These are phyloP conservation scores for Rhypophila decipiens DNA, from an alignment of 495 filamentous ascomycete species.

Conservation along the genomic window DNA sequence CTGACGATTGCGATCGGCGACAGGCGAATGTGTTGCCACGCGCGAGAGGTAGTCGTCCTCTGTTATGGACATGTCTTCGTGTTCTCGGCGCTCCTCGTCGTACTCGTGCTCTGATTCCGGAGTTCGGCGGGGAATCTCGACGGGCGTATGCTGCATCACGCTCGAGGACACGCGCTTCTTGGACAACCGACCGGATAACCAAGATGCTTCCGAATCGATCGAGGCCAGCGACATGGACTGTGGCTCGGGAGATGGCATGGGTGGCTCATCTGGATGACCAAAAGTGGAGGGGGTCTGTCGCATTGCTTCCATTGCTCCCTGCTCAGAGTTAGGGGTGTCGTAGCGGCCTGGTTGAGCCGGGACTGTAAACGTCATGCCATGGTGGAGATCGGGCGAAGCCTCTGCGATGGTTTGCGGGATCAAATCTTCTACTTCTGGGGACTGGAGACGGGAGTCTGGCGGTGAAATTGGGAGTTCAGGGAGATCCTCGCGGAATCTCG, in stretches of 20 bases:
- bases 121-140: conserved; percentile 36
- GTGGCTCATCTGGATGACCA: conserved; percentile 30
- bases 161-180: conserved; percentile 37
- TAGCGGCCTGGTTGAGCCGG: conserved; percentile 21
- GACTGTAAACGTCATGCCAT: conserved; percentile 12
- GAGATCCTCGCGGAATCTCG: conserved; percentile 89
- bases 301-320: conserved; percentile 35
- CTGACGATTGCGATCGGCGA: conserved; percentile 36
- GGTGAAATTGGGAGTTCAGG: conserved; percentile 78
- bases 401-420: conserved; percentile 20
- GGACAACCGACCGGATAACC: conserved; percentile 65
- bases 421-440: conserved; percentile 54
- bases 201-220: conserved; percentile 86
- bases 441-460: conserved; percentile 73
- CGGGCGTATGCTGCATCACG: conserved; percentile 19
- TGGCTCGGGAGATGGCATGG: conserved; percentile 36
- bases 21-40: conserved; percentile 46
- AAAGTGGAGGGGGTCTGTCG: conserved; percentile 38
- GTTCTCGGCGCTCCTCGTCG: conserved; percentile 10
- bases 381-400: conserved; percentile 10
- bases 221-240: conserved; percentile 66
- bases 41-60: conserved; percentile 61
- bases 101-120: conserved; percentile 23
- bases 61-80: conserved; percentile 56
- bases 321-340: conserved; percentile 43